Base-by-base conservation (phyloP, 2,329 filamentous ascomycete species). In the Colletotrichum gigasporum region DNA sequence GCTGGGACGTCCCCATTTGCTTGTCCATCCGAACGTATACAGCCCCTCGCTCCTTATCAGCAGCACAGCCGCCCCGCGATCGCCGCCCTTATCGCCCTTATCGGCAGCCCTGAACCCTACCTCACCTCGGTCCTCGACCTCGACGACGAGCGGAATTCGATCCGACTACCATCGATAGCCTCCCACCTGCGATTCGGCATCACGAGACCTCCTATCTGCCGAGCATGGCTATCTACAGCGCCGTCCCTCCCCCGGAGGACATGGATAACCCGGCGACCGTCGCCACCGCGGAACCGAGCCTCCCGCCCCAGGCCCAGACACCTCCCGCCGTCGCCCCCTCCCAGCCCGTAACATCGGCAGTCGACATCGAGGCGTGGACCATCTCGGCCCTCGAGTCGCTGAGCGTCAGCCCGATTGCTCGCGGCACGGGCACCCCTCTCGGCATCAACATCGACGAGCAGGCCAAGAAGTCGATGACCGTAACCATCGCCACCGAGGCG, bases 401-500 rank as follows among this genome's bases (percentile, higher is more conserved):
- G 44, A 84, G 79, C 71, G 78, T 90, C 41, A 84, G 86, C 1
- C 81, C 86, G 9, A 72, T 81, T 24, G 83, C 84, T n/a, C 82
- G 83, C 50, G 89, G 88, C 56, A 87, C 87, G 3, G 86, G 87
- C 45, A 83, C 86, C 26, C 83, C 89, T 4, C 83, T 97, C 55
- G 83, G 89, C 50, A 96, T 97, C 69, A 90, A 92, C 2, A 86
- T 97, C 55, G 92, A 96, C 75, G 87, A 88, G 34, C 68, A 72
- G 76, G 35, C 47, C 22, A 53, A 39, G 48, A 66, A 48, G 20
- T 22, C 32, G 5, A 44, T 42, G 3, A 20, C 51, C 12, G 55
- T 55, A 24, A 24, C 59, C 7, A 53, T 63, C 32, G 57, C 42
- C 67, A 71, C 66, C 26, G 32, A 54, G 16, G 47, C 59, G 37